These are phyloP conservation scores for Protomyces macrosporus DNA, from an alignment of 1,139 yeast species.

Conservation along the genomic window DNA sequence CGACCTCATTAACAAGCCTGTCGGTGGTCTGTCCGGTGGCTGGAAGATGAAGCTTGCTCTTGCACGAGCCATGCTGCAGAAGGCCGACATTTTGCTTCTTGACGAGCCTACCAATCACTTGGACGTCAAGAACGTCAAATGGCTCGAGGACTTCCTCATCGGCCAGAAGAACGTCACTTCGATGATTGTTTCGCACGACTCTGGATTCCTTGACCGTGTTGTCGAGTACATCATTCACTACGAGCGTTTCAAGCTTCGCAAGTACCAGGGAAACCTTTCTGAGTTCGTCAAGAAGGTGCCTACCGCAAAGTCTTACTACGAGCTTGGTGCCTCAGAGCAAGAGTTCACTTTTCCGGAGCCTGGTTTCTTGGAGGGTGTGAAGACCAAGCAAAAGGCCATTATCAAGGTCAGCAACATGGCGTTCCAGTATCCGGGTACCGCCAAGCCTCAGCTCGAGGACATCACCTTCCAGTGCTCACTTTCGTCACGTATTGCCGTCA, in stretches of 20 bases:
- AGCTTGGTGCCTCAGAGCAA: constrained; percentile 87
- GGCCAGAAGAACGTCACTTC: constrained; percentile 80
- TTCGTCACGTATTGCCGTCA: constrained; percentile 98
- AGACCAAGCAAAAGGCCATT: constrained; percentile 89
- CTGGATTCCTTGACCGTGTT: constrained; percentile 90
- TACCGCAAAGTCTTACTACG: constrained; percentile 92
- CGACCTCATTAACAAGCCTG: constrained; percentile 68
- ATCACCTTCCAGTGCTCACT: constrained; percentile 85
- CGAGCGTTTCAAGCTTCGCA: constrained; percentile 88
- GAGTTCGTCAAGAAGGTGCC: constrained; percentile 89
- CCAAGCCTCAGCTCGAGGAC: constrained; percentile 70
- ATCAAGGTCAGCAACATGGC: constrained; percentile 85
- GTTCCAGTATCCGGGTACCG: constrained; percentile 83
- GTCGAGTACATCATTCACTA: constrained; percentile 96
- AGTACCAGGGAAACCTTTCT: constrained; percentile 92
- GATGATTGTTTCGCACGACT: constrained; percentile 93
- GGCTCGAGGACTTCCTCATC: constrained; percentile 95
- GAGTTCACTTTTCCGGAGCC: constrained; percentile 99
- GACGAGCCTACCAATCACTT: constrained; percentile 99
- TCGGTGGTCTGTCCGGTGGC: constrained; percentile 97
- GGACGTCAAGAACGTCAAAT: constrained; percentile 98
- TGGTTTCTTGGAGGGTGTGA: constrained; percentile 92
- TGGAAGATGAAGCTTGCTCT: constrained; percentile 99
- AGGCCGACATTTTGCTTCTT: constrained; percentile 94
- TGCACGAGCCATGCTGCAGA: constrained; percentile 98